phyloP scores from a whole-genome alignment of 2,329 filamentous ascomycete genomes.

The Calonectria fujianensis region DNA sequence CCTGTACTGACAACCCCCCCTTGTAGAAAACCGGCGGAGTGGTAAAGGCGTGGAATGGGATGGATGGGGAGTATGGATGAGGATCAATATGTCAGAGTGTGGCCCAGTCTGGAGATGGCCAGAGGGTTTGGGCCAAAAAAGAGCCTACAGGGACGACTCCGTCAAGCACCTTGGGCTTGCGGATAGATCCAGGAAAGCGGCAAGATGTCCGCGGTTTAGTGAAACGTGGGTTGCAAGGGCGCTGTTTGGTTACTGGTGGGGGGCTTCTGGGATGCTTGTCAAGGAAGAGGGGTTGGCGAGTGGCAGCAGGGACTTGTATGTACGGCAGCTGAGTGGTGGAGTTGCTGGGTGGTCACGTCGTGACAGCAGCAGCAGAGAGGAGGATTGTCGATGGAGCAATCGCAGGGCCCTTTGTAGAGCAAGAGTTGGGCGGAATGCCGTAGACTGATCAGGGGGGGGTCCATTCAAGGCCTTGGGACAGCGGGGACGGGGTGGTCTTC shows the following conservation, averaged over 20 bases:
- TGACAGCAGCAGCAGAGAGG: constrained; percentile 45
- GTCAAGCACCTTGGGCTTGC: constrained; percentile 40
- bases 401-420: constrained; percentile 46
- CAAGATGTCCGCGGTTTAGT: constrained; percentile 44
- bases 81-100: constrained; percentile 35
- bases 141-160: constrained; percentile 32
- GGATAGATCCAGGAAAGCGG: constrained; percentile 47
- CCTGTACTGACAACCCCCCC: constrained; percentile 39
- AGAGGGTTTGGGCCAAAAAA: constrained; percentile 29
- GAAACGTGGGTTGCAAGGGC: constrained; percentile 50
- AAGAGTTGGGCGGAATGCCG: constrained; percentile 46
- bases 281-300: constrained; percentile 48
- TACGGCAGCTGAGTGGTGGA: constrained; percentile 49
- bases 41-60: constrained; percentile 42
- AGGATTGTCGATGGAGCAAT: constrained; percentile 51
- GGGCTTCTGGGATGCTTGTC: constrained; percentile 47
- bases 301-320: constrained; percentile 48
- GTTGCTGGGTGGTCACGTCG: constrained; percentile 42
- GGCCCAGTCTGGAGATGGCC: constrained; percentile 32
- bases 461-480: constrained; percentile 44
- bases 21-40: constrained; percentile 45
- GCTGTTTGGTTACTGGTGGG: constrained; percentile 46
- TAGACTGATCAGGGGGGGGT: constrained; percentile 47
- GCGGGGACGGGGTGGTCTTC: constrained; percentile 44
- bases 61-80: constrained; percentile 30